Evolutionary conservation across 768 basidiomycete species (phyloP), one percentile per base, ranked within the genome.

Genomic region (Amanita pseudoporphyria): DNA sequence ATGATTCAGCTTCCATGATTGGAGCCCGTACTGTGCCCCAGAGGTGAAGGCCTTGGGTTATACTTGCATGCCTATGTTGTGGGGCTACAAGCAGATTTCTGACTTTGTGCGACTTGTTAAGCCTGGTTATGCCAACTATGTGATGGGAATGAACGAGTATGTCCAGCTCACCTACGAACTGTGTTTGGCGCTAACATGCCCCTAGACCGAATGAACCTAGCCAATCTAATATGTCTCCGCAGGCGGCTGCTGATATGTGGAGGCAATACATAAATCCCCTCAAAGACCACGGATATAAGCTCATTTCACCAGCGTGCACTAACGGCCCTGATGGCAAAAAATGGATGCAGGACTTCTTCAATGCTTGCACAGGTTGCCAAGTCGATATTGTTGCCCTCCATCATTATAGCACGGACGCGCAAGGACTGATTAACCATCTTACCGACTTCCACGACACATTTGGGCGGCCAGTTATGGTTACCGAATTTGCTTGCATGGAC

Each of bases 111-210:
- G 60, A 2, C 51, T 66, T 37, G 74, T 82, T 26, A 64, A 71
- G 42, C 54, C 62, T 13, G 79, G 78, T 33, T 79, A 83, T 57
- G 74, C 79, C 47, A 56, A 64, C 19, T 58, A 58, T 47, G 77
- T 71, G 35, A 55, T 85, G 18, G 84, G 80, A 47, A 64, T 74
- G 60, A 96, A 95, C 58, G 92, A 92, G 91, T 90, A 52, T 9
- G 80, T 61, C 30, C 38, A 9, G 43, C 37, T 13, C n/a, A 33
- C 24, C 36, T 19, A 53, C 36, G n/a, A n/a, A 9, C 12, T 40
- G 19, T 22, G 28, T 5, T 12, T 24, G 6, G 48, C 32, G 31
- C 14, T 53, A 30, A 49, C 53, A 12, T 45, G 16, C 19, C 50
- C 28, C 14, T 55, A 93, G 91, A 62, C 87, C 87, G 22, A 80